These are phyloP conservation scores for Fusarium ramigenum DNA, from an alignment of 2,329 filamentous ascomycete species.

Conservation along the genomic window DNA sequence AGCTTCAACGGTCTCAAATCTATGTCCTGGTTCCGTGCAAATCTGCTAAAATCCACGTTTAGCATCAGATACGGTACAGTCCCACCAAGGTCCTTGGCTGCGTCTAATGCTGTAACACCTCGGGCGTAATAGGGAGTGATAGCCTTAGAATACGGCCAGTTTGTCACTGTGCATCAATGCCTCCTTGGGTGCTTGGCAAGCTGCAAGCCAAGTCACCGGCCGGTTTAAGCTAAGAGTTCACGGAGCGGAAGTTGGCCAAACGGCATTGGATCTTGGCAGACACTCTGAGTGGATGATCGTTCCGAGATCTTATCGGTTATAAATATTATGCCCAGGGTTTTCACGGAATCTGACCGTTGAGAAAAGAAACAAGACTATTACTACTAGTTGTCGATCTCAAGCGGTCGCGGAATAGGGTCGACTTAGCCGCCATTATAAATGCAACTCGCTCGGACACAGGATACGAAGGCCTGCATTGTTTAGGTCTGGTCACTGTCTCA, in stretches of 20 bases:
- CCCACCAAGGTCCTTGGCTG: background rate
- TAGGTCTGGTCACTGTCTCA: background rate
- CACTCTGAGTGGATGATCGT: background rate
- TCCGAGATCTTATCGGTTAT: background rate
- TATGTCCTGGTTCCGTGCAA: background rate
- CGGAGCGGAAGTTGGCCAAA: background rate
- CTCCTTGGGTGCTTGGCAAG: slow-evolving; percentile 3
- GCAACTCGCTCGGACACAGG: background rate
- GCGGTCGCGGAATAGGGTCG: background rate
- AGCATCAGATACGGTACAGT: background rate
- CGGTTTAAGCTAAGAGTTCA: background rate
- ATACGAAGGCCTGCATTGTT: background rate
- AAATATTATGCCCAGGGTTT: background rate
- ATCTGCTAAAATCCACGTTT: background rate
- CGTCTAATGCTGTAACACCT: background rate
- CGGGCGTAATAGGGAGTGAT: background rate
- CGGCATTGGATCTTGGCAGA: slow-evolving; percentile 3
- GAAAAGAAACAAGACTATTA: background rate
- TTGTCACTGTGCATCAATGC: background rate
- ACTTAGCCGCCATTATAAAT: background rate
- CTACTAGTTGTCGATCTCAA: background rate
- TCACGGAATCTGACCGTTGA: background rate
- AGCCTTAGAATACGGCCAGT: background rate
- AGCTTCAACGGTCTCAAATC: background rate
- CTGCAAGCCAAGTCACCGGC: background rate